Evolutionary conservation across 495 filamentous ascomycete genomes (phyloP).

Genomic region (Penicillium atrosanguineum): DNA sequence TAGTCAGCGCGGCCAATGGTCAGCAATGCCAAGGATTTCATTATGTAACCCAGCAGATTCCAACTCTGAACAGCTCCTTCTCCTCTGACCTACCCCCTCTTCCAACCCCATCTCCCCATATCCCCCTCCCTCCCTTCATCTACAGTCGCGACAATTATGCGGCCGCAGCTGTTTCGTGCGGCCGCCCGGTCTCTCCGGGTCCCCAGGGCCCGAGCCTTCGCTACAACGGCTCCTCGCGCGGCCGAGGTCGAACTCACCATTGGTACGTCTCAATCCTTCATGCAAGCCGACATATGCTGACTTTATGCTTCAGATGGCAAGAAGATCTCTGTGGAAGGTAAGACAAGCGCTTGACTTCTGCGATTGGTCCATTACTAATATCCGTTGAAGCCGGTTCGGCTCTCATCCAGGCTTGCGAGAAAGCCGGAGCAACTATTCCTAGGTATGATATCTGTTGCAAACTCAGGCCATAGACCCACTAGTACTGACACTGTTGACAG

Average conservation of each 20-base stretch:
- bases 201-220: constrained; percentile 66
- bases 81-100: constrained; percentile 15
- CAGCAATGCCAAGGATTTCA: constrained; percentile 15
- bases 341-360: constrained; percentile 9
- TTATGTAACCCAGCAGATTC: constrained; percentile 33
- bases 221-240: constrained; percentile 64
- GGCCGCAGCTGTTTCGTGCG: constrained; percentile 82
- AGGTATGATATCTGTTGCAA: constrained; percentile 50
- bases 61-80: constrained; percentile 33
- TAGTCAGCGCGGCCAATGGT: constrained; percentile 29
- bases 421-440: constrained; percentile 87
- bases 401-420: constrained; percentile 98
- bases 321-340: constrained; percentile 94
- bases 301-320: constrained; percentile 69
- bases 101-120: constrained; percentile 26
- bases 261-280: constrained; percentile 55
- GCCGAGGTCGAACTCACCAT: constrained; percentile 95
- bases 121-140: constrained; percentile 33
- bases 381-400: constrained; percentile 66
- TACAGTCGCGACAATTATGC: constrained; percentile 62
- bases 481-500: constrained; percentile 50
- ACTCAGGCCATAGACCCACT: background rate
- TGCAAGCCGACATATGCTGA: constrained; percentile 7
- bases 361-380: constrained; percentile 24
- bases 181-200: constrained; percentile 74